Base-by-base conservation (phyloP, 441 rosid genomes). In the Sinapis alba region DNA sequence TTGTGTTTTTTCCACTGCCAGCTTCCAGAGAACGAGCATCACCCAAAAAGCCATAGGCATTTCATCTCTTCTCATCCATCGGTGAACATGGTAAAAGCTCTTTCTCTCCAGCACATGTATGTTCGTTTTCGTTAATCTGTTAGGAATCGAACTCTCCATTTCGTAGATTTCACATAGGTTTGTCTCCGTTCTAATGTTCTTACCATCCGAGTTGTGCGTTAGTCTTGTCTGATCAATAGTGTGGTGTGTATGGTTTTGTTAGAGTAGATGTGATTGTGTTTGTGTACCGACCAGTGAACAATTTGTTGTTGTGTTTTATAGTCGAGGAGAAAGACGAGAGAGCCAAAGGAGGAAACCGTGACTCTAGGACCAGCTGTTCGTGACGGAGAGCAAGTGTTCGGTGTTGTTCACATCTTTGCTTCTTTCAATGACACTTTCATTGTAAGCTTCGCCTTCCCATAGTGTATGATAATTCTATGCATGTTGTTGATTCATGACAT, bases 351-450 rank as follows among this genome's bases (percentile, higher is more conserved):
- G 74, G 94, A 89, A 47, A 87, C 59, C 20, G 86, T 88, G 3
- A 87, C 85, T 3, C 94, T 89, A 32, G 94, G 94, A 76, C 94
- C 94, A 18, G 81, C 88, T 36, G 91, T 87, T 50, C 79, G 87
- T 6, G 94, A 89, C 13, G 94, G 94, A 27, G 94, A 89, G 77
- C 81, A 84, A 63, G 94, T 81, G 19, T 91, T 91, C 24, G 94
- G 97, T 3, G 91, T 89, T 36, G 94, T 89, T 26, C 97, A 91
- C 83, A 84, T 89, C 81, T 89, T 83, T 71, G 97, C 95, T 0
- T 89, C 95, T 2, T 91, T 91, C 68, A 91, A 91, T 23, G 97
- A 90, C 75, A 91, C 97, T 8, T 91, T 90, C 78, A 78, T 78
- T 54, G 81, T 72, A 41, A 61, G 70, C 1, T 36, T 45, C 71